Conservation (phyloP, 345 rosid species). For the Turnera subulata region DNA sequence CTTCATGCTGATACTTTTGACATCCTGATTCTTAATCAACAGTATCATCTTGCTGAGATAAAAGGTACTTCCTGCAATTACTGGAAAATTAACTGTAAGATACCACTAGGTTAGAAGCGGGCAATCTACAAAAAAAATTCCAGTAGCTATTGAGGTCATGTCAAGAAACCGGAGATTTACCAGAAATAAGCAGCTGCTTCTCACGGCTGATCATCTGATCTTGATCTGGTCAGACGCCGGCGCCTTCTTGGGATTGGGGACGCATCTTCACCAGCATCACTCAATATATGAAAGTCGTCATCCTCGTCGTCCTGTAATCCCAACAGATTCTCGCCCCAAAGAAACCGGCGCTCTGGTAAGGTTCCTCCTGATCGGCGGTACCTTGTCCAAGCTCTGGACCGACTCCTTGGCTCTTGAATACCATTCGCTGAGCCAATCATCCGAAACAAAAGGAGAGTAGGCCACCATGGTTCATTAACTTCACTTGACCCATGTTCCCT, state of each 20-base stretch:
- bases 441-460: conserved; percentile 70
- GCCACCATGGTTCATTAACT: conserved; percentile 54
- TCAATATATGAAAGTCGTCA: conserved; percentile 42
- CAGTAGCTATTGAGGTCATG: conserved; percentile 17
- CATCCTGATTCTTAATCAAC: conserved; percentile 5
- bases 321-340: conserved; percentile 89
- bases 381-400: conserved; percentile 76
- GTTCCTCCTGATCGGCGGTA: conserved; percentile 50
- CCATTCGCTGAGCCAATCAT: conserved; percentile 70
- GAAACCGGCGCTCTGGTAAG: conserved; percentile 60
- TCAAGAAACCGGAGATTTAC: conserved; percentile 39
- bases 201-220: conserved; percentile 63
- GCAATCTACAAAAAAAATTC: conserved; percentile 25
- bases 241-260: conserved; percentile 65
- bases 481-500: conserved; percentile 51
- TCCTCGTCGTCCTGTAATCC: conserved; percentile 64
- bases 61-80: conserved; percentile 1
- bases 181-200: conserved; percentile 20
- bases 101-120: conserved; percentile 21
- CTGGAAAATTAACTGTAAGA: conserved; percentile 15
- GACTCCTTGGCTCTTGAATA: conserved; percentile 51
- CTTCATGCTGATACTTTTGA: not conserved
- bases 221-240: conserved; percentile 58
- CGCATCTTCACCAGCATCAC: conserved; percentile 47
- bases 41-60: not conserved